Percentiles rank a stretch among this genome's conserved stretches.
These are phyloP conservation scores for Arxiozyma slooffiae DNA, from an alignment of 1,139 yeast species.

Conservation along the genomic window DNA sequence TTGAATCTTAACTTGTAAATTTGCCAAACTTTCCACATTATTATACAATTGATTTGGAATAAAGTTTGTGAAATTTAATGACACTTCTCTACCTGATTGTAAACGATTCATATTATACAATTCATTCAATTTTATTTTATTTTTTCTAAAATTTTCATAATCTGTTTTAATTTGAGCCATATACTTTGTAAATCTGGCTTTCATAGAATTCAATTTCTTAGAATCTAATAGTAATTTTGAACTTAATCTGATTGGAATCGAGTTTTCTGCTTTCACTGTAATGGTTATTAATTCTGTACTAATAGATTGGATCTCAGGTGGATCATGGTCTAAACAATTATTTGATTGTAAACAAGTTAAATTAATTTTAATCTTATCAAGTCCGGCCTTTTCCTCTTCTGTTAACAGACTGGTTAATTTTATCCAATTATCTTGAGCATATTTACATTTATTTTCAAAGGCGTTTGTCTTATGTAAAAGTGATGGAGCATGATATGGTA, in stretches of 20 bases:
- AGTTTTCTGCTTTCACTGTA: conserved; percentile 28
- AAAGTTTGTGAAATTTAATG: conserved; percentile 20
- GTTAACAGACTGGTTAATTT: conserved; percentile 20
- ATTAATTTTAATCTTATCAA: conserved; percentile 23
- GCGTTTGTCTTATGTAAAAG: conserved; percentile 28
- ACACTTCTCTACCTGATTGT: conserved; percentile 7
- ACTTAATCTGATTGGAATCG: conserved; percentile 30
- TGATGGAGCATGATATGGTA: conserved; percentile 32
- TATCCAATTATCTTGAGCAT: conserved; percentile 25
- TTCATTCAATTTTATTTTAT: conserved; percentile 11
- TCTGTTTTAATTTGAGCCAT: conserved; percentile 12
- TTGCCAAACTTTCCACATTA: conserved; percentile 24
- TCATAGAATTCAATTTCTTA: conserved; percentile 13
- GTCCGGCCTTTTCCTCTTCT: conserved; percentile 18
- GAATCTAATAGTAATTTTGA: conserved; percentile 19
- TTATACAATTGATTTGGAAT: conserved; percentile 17
- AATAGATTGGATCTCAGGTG: conserved; percentile 24
- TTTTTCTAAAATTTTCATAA: conserved; percentile 10
- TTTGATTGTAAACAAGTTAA: conserved; percentile 26
- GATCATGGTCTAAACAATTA: conserved; percentile 19
- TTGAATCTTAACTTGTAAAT: conserved; percentile 15
- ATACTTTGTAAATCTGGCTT: conserved; percentile 10
- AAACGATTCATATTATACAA: conserved; percentile 14
- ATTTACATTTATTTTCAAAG: conserved; percentile 20
- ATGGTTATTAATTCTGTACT: conserved; percentile 22